phyloP scores from a whole-genome alignment of 306 rosid species.

The apple (Malus domestica) region DNA sequence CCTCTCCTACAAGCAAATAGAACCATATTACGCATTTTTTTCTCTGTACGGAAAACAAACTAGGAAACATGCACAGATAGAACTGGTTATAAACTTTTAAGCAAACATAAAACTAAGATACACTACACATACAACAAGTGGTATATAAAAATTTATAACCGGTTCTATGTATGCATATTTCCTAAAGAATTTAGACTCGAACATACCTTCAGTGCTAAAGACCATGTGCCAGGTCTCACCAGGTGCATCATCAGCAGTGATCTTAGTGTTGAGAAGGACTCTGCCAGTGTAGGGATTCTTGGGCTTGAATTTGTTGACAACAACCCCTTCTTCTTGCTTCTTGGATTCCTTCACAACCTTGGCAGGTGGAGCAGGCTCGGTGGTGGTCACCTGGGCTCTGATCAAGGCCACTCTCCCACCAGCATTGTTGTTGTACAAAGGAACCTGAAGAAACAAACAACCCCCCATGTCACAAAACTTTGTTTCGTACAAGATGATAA shows the following conservation, averaged over 20 bases:
- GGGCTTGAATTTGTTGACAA: constrained; percentile 80
- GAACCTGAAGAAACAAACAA: constrained; percentile 36
- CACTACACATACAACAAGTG: too few species aligned
- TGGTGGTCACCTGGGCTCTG: constrained; percentile 82
- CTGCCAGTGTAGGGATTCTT: constrained; percentile 70
- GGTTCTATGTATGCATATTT: not conserved
- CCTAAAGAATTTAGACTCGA: not conserved
- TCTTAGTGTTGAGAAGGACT: constrained; percentile 86
- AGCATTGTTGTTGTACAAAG: constrained; percentile 42
- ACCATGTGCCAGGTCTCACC: constrained; percentile 99
- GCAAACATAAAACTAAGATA: too few species aligned
- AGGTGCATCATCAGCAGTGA: constrained; percentile 97
- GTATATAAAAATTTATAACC: too few species aligned
- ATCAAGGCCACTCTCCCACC: constrained; percentile 45
- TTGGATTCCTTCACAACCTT: constrained; percentile 73
- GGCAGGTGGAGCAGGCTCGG: constrained; percentile 77
- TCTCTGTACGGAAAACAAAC: not conserved
- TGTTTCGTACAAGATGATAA: too few species aligned
- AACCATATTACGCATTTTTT: too few species aligned
- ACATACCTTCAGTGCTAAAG: constrained; percentile 85
- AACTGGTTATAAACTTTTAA: not conserved
- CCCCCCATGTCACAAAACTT: not conserved
- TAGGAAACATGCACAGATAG: not conserved
- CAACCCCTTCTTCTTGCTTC: constrained; percentile 82
- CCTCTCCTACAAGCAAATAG: constrained; percentile 49